Evolutionary conservation across 176 grass and related monocot species (phyloP), one percentile per base, ranked within the genome.

Genomic region (Phragmites australis): DNA sequence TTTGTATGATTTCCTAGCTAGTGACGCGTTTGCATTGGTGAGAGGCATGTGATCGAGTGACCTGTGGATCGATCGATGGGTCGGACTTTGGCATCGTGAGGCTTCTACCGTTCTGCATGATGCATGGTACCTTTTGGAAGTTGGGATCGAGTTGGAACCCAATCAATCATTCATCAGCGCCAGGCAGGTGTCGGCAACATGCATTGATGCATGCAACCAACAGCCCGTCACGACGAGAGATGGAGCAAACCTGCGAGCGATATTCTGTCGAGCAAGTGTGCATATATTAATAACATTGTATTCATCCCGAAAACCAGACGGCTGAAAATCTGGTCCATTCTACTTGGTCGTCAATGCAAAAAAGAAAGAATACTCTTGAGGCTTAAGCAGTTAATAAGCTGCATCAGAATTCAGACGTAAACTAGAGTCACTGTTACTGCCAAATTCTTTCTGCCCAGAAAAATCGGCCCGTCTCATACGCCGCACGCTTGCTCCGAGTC

Each of bases 11-110:
- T 46, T 65, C 3, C n/a, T n/a, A n/a, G n/a, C n/a, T 59, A 6
- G 62, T 19, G 53, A 16, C 29, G 78, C 85, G 40, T 87, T 87
- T n/a, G n/a, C n/a, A n/a, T n/a, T 63, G 85, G 85, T 87, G 79
- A 82, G 72, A 77, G 58, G 37, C 79, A 82, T n/a, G 72, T 14
- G 51, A n/a, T n/a, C n/a, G n/a, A 50, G 64, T 26, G 72, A 75
- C 70, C 58, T 85, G 32, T 54, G 14, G 58, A 50, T 50, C 47
- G 9, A 10, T 16, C 10, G 58, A 50, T 50, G 14, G 9, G 6
- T 16, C 10, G 47, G 47, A 17, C 47, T 50, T 50, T 16, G 59
- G 55, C 25, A 13, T 30, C 14, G 46, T 78, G 75, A 78, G 57
- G 11, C 65, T 70, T 52, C 17, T 72, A 26, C 50, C 50, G 31